Evolutionary conservation across 2,329 filamentous ascomycete species (phyloP).

Genomic region (Fusarium brachygibbosum): DNA sequence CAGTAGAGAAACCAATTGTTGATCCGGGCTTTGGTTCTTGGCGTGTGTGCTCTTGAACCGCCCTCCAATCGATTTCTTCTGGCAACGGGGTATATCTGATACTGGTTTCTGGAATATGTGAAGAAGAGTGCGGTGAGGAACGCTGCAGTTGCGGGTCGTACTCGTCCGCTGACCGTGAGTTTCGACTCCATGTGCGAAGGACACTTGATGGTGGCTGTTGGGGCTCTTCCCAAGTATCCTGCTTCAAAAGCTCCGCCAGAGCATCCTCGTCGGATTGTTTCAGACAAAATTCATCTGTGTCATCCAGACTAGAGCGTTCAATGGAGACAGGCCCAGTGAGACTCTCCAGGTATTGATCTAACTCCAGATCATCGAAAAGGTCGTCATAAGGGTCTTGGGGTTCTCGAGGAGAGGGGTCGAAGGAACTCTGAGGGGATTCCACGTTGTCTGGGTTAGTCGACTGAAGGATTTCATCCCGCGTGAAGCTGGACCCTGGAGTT

Average conservation of each 20-base stretch:
- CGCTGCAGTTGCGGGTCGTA: slow-evolving; percentile 56
- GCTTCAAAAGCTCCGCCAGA: slow-evolving; percentile 33
- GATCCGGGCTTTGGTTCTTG: slow-evolving; percentile 11
- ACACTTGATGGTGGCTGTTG: slow-evolving; percentile 52
- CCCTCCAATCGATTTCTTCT: slow-evolving; percentile 59
- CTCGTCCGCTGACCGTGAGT: slow-evolving; percentile 53
- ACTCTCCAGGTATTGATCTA: slow-evolving; percentile 33
- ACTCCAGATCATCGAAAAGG: slow-evolving; percentile 36
- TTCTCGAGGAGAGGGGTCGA: slow-evolving; percentile 5
- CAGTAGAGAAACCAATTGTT: background rate
- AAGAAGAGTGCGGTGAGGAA: slow-evolving; percentile 48
- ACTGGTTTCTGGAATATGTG: background rate
- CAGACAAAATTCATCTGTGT: slow-evolving; percentile 14
- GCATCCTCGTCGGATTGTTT: slow-evolving; percentile 33
- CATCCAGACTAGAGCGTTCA: background rate
- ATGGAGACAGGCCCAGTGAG: background rate
- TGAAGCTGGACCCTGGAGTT: slow-evolving; percentile 22
- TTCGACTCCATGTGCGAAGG: slow-evolving; percentile 50
- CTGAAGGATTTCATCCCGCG: slow-evolving; percentile 6
- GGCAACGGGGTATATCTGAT: slow-evolving; percentile 46
- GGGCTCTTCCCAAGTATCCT: slow-evolving; percentile 11
- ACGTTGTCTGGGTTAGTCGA: slow-evolving; percentile 20
- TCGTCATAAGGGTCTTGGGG: slow-evolving; percentile 22
- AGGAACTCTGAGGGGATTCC: slow-evolving; percentile 10
- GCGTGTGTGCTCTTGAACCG: slow-evolving; percentile 43